Conservation (phyloP, 306 rosid species). For the Gynostemma pentaphyllum region DNA sequence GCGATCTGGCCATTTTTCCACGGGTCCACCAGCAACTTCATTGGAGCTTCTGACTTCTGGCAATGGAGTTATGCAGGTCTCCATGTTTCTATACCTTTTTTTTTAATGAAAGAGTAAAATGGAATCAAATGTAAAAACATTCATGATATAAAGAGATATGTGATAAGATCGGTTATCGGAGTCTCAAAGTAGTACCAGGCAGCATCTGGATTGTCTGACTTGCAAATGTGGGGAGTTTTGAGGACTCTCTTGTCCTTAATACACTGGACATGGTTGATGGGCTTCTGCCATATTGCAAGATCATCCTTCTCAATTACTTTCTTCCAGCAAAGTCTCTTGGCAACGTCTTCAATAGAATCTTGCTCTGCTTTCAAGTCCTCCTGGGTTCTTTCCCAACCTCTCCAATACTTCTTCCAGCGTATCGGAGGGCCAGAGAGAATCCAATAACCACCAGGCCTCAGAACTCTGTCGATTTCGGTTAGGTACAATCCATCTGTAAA, state of each 20-base stretch:
- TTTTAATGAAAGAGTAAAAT: too few relatives aligned
- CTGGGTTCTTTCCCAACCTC: constrained; percentile 84
- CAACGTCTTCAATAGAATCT: constrained; percentile 60
- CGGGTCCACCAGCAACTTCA: constrained; percentile 60
- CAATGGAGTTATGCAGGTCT: constrained; percentile 78
- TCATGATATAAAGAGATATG: neutral
- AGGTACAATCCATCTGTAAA: constrained; percentile 75
- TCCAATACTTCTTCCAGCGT: constrained; percentile 75
- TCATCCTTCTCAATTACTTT: constrained; percentile 65
- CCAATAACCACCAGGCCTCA: constrained; percentile 97
- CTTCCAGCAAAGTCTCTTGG: constrained; percentile 66
- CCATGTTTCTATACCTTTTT: constrained; percentile 70
- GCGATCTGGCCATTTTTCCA: constrained; percentile 89
- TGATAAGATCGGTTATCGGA: neutral
- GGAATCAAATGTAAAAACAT: neutral
- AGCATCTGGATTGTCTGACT: constrained; percentile 60
- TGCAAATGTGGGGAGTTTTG: constrained; percentile 71
- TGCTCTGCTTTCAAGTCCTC: constrained; percentile 83
- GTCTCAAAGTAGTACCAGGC: constrained; percentile 43
- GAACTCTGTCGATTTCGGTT: constrained; percentile 75
- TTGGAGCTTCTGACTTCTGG: constrained; percentile 45
- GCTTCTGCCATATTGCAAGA: constrained; percentile 83
- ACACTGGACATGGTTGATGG: constrained; percentile 72
- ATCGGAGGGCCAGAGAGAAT: constrained; percentile 96
- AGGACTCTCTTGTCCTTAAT: constrained; percentile 28